Evolutionary conservation across 2,329 filamentous ascomycete genomes (phyloP), one percentile per base, ranked within the genome.

Genomic region (Podosphaera xanthii): DNA sequence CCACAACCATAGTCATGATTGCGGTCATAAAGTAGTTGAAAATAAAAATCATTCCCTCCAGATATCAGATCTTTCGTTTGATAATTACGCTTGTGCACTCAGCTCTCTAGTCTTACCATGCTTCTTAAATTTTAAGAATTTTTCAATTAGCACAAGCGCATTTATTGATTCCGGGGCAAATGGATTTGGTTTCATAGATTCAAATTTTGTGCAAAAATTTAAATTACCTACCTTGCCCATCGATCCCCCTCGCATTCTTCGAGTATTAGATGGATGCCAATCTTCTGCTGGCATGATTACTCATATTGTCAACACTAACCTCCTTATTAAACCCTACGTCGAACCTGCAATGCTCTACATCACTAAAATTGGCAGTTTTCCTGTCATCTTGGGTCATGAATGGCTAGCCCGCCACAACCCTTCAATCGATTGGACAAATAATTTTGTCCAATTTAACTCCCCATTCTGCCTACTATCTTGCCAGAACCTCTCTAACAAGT

Each of bases 81-180:
- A 53, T 10, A 35, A 53, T 34, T 54, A 44, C 9, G 10, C 40
- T 3, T 44, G 10, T 5, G n/a, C n/a, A 44, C n/a, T 44, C 3
- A 44, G 10, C 10, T 54, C 34, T 14, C 52, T 54, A 5, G 12
- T 54, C 38, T 8, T 54, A 40, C 34, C 52, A 22, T 54, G 52
- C 9, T 30, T 22, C 14, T 3, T 54, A 2, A 12, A 36, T 5
- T 30, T 30, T 22, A 3, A 54, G 14, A 30, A 40, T 2, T 22
- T 40, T 3, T 36, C 12, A 36, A 1, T 34, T n/a, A 54, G 14
- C 2, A 54, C 52, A 3, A 38, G 52, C 30, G 52, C 34, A 30
- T 54, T 54, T 54, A 54, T 54, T 54, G 54, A 57, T n/a, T 55
- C 53, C 12, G 54, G 38, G 2, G 54, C 36, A 46, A 57, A 57